Percentiles rank a stretch among this genome's conserved stretches.
phyloP scores from a whole-genome alignment of 352 stramenopile species.

The Phytophthora idaei region DNA sequence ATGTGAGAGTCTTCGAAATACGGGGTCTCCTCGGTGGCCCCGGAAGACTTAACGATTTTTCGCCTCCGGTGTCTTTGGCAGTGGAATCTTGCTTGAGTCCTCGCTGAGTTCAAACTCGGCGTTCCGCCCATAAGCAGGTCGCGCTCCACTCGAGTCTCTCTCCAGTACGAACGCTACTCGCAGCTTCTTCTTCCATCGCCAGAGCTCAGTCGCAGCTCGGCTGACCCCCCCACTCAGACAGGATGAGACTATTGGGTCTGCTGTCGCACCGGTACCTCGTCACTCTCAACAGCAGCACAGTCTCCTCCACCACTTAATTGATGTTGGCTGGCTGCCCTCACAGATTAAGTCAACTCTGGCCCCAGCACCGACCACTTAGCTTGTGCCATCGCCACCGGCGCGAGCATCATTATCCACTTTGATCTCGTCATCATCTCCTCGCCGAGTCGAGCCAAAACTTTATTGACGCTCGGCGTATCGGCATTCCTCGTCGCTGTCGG shows the following conservation, averaged over 20 bases:
- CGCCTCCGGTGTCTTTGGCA: neutral
- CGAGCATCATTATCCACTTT: neutral
- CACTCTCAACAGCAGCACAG: neutral
- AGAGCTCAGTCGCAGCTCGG: neutral
- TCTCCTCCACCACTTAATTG: neutral
- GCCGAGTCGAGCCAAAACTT: neutral
- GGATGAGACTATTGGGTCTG: neutral
- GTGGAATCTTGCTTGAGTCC: neutral
- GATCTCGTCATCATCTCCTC: neutral
- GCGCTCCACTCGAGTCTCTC: neutral
- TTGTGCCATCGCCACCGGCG: neutral
- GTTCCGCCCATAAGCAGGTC: neutral
- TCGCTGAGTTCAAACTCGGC: neutral
- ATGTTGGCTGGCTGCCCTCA: neutral
- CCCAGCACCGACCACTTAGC: slow-evolving; percentile 2
- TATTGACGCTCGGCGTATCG: neutral
- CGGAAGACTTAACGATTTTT: neutral
- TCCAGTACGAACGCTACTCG: neutral
- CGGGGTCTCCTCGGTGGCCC: neutral
- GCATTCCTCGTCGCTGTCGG: neutral
- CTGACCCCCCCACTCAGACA: neutral
- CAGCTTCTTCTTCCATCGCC: neutral
- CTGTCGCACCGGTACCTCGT: neutral
- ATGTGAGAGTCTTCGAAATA: neutral
- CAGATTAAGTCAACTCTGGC: neutral